phyloP scores from a whole-genome alignment of 768 basidiomycete species.

The Glaciozyma antarctica region DNA sequence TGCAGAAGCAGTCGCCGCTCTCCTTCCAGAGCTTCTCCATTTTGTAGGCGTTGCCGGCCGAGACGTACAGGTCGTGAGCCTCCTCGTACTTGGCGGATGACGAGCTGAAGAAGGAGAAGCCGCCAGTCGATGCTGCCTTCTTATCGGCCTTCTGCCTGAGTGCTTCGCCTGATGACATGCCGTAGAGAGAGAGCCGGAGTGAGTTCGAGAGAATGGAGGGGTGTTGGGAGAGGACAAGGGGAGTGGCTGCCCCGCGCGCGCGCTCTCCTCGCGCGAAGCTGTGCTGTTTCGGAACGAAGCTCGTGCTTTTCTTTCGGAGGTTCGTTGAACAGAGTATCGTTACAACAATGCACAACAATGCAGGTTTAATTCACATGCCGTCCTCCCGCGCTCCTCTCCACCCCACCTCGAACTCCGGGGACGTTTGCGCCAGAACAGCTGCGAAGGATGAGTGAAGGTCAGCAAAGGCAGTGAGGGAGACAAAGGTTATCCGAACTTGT shows the following conservation, averaged over 20 bases:
- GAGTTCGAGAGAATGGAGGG: too few species aligned
- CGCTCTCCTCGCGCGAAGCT: too few species aligned
- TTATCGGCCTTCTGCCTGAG: constrained; percentile 64
- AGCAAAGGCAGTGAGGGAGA: neutral
- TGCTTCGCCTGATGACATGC: neutral
- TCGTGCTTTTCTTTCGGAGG: too few species aligned
- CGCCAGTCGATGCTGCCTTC: constrained; percentile 65
- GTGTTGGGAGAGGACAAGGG: too few species aligned
- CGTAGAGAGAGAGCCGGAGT: too few species aligned
- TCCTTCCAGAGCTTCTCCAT: constrained; percentile 85
- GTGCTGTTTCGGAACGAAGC: too few species aligned
- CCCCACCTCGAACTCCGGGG: neutral
- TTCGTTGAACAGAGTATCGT: too few species aligned
- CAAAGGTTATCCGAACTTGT: constrained; percentile 6
- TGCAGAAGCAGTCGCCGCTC: constrained; percentile 81
- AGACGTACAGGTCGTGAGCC: constrained; percentile 87
- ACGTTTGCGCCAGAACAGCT: neutral
- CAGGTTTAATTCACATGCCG: too few species aligned
- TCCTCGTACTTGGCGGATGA: constrained; percentile 84
- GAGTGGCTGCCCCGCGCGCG: too few species aligned
- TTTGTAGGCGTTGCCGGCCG: constrained; percentile 50
- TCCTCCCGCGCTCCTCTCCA: neutral
- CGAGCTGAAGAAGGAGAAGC: constrained; percentile 42
- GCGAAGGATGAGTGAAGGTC: neutral
- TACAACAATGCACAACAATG: too few species aligned